phyloP scores from a whole-genome alignment of 2,329 filamentous ascomycete genomes.

The Chalara sp. region DNA sequence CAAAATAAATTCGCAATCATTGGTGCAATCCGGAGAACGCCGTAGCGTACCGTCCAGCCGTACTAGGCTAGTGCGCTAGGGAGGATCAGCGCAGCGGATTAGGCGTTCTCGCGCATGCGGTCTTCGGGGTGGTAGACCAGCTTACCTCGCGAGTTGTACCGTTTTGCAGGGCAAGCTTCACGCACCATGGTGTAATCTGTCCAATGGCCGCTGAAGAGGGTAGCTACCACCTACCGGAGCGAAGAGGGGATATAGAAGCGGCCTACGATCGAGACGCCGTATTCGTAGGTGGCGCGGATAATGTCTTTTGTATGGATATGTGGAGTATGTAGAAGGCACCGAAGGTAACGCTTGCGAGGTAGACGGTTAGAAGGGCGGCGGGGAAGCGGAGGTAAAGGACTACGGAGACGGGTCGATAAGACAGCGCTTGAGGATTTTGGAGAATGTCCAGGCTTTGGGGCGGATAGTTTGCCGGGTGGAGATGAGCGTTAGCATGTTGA shows the following conservation, averaged over 20 bases:
- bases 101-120: slow-evolving; percentile 76
- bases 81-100: slow-evolving; percentile 65
- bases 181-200: slow-evolving; percentile 75
- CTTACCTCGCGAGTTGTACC: slow-evolving; percentile 60
- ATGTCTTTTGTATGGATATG: slow-evolving; percentile 67
- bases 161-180: slow-evolving; percentile 62
- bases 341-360: slow-evolving; percentile 69
- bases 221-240: slow-evolving; percentile 63
- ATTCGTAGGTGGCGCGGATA: slow-evolving; percentile 63
- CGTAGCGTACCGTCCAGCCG: slow-evolving; percentile 64
- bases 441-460: slow-evolving; percentile 44
- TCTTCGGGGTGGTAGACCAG: slow-evolving; percentile 71
- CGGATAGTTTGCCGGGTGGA: slow-evolving; percentile 57
- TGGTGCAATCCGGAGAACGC: slow-evolving; percentile 56
- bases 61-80: slow-evolving; percentile 67
- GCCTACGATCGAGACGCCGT: slow-evolving; percentile 61
- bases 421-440: slow-evolving; percentile 47
- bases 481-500: slow-evolving; percentile 41
- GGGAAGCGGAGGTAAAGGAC: slow-evolving; percentile 68
- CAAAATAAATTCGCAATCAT: slow-evolving; percentile 67
- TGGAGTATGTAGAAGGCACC: slow-evolving; percentile 71
- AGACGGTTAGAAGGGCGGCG: slow-evolving; percentile 66
- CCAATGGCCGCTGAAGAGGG: slow-evolving; percentile 67
- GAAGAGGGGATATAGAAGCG: slow-evolving; percentile 72
- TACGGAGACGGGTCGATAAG: slow-evolving; percentile 68